phyloP scores from a whole-genome alignment of 2,329 filamentous ascomycete species.

The Alternaria sp. region DNA sequence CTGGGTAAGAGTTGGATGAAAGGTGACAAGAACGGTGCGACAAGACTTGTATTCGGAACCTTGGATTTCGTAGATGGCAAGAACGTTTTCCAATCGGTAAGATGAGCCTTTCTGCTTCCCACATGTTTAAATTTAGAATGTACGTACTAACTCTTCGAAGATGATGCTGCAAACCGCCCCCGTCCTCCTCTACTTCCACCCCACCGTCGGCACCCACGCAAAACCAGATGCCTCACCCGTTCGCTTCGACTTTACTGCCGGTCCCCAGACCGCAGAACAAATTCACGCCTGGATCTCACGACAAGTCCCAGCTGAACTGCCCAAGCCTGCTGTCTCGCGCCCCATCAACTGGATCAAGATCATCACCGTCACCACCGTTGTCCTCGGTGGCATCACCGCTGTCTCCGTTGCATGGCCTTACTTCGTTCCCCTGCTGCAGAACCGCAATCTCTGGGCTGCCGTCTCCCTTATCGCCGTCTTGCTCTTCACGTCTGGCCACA shows the following conservation, averaged over 20 bases:
- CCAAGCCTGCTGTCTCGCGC: constrained; percentile 78
- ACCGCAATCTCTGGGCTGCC: constrained; percentile 92
- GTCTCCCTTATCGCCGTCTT: constrained; percentile 88
- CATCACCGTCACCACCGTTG: constrained; percentile 70
- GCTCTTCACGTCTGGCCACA: constrained; percentile 94
- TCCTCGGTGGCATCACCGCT: constrained; percentile 74
- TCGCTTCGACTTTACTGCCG: constrained; percentile 84
- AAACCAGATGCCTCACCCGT: constrained; percentile 72
- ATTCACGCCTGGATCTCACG: constrained; percentile 81
- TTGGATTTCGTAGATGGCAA: constrained; percentile 89
- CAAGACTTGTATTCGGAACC: constrained; percentile 79
- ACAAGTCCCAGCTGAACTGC: constrained; percentile 72
- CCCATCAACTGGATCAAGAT: constrained; percentile 88
- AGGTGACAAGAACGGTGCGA: constrained; percentile 78
- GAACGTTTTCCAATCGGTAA: constrained; percentile 84
- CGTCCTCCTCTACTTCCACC: constrained; percentile 85
- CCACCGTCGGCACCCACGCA: constrained; percentile 82
- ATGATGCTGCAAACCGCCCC: constrained; percentile 93
- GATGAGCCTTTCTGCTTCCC: constrained; percentile 20
- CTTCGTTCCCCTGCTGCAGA: constrained; percentile 81
- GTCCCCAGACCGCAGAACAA: constrained; percentile 77
- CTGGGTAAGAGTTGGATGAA: constrained; percentile 86
- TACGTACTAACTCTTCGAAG: constrained; percentile 57
- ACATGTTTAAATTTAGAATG: not conserved
- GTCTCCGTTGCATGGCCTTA: constrained; percentile 78